Conservation (phyloP, 2,329 filamentous ascomycete species). For the Sarocladium oryzae region DNA sequence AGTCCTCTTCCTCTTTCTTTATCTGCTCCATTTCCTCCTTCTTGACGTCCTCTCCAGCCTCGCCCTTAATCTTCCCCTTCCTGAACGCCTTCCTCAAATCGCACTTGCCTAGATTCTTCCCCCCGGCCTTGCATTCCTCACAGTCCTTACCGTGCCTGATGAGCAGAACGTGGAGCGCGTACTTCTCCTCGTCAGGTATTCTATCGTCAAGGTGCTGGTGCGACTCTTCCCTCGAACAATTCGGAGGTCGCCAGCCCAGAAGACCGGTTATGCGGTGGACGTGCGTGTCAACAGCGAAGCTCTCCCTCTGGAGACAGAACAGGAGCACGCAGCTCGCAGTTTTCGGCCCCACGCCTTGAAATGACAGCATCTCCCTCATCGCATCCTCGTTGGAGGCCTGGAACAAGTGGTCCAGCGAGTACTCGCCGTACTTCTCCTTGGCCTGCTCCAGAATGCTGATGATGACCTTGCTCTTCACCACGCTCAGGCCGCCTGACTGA, state of each 20-base stretch:
- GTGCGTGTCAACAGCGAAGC: constrained; percentile 49
- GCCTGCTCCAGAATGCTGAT: constrained; percentile 59
- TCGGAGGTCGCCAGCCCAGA: constrained; percentile 40
- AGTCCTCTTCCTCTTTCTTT: constrained; percentile 9
- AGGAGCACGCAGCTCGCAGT: constrained; percentile 47
- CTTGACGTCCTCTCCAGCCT: constrained; percentile 12
- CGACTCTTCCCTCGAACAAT: constrained; percentile 36
- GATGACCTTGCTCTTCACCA: constrained; percentile 67
- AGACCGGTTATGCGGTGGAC: constrained; percentile 43
- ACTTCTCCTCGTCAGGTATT: constrained; percentile 43
- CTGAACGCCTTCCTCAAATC: constrained; percentile 33
- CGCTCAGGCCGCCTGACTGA: constrained; percentile 62
- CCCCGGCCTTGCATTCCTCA: constrained; percentile 38
- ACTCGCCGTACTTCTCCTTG: constrained; percentile 33
- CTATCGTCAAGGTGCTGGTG: constrained; percentile 43
- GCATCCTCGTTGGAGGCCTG: constrained; percentile 34
- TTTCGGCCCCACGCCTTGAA: constrained; percentile 47
- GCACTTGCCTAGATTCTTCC: constrained; percentile 31
- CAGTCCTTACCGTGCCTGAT: constrained; percentile 41
- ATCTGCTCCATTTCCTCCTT: constrained; percentile 10
- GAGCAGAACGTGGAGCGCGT: constrained; percentile 41
- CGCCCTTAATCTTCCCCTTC: constrained; percentile 18
- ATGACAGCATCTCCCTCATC: constrained; percentile 43
- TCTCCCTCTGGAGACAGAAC: constrained; percentile 41
- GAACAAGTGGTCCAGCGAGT: constrained; percentile 45